phyloP scores from a whole-genome alignment of 2,329 filamentous ascomycete genomes.

The Xylaria arbuscula region DNA sequence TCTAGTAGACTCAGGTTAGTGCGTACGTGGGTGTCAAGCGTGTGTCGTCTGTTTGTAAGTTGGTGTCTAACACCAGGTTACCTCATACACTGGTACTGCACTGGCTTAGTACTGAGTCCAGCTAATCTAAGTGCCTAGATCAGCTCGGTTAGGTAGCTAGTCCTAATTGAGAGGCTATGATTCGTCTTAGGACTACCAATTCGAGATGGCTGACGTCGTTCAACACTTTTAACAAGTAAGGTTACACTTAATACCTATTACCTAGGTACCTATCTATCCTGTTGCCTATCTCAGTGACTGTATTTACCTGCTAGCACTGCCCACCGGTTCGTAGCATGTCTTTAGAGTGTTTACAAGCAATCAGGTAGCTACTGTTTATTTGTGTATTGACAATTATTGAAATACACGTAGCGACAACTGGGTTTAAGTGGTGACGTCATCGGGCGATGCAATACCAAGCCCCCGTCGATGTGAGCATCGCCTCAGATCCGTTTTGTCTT shows the following conservation, averaged over 20 bases:
- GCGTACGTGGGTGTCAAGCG: not conserved
- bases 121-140: not conserved
- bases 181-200: not conserved
- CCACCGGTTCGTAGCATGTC: too few relatives aligned
- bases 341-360: too few relatives aligned
- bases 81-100: not conserved
- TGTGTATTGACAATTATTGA: too few relatives aligned
- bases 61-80: not conserved
- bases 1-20: not conserved
- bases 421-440: slow-evolving; percentile 2
- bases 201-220: not conserved
- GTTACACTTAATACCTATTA: not conserved
- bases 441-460: not conserved
- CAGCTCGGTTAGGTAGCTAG: not conserved
- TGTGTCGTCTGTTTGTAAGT: not conserved
- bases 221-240: not conserved
- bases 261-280: too few relatives aligned
- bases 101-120: not conserved
- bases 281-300: not conserved
- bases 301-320: too few relatives aligned
- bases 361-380: too few relatives aligned
- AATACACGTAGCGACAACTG: not conserved
- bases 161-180: not conserved
- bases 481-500: too few relatives aligned
- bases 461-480: not conserved